Percentiles rank a stretch among this genome's conserved stretches.
phyloP scores from a whole-genome alignment of 768 basidiomycete species.

The Baorangia bicolor region DNA sequence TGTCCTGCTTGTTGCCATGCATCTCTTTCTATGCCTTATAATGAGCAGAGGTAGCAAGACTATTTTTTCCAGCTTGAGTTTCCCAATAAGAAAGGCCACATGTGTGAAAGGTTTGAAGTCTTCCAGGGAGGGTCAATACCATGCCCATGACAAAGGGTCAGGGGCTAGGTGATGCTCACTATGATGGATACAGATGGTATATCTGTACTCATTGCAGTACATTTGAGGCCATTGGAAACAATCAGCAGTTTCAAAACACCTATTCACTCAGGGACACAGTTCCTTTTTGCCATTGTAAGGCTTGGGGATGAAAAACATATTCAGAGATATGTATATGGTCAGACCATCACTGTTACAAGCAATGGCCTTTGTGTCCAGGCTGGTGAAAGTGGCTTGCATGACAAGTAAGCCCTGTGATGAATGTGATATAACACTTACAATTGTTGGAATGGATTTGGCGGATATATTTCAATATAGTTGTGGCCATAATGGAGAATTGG shows the following conservation, averaged over 20 bases:
- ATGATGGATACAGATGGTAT: neutral
- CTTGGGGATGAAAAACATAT: constrained; percentile 3
- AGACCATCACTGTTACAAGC: neutral
- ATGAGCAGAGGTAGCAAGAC: neutral
- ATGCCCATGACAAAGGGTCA: too few species aligned
- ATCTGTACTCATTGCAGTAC: neutral
- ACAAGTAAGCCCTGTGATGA: too few species aligned
- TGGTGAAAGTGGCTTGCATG: too few species aligned
- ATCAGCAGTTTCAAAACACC: neutral
- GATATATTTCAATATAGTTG: too few species aligned
- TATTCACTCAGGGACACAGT: neutral
- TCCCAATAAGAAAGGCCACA: neutral
- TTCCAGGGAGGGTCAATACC: too few species aligned
- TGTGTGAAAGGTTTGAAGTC: too few species aligned
- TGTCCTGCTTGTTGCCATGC: neutral
- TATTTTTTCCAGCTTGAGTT: neutral
- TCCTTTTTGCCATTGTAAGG: neutral
- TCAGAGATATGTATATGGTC: neutral
- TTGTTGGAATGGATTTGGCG: too few species aligned
- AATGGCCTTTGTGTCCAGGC: too few species aligned
- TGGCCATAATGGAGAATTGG: too few species aligned
- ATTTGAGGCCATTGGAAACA: neutral
- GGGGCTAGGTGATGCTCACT: too few species aligned
- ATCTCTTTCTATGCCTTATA: neutral
- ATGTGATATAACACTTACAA: too few species aligned